Conservation (phyloP, 176 grass and related monocot species). For the Aegilops bicornis region DNA sequence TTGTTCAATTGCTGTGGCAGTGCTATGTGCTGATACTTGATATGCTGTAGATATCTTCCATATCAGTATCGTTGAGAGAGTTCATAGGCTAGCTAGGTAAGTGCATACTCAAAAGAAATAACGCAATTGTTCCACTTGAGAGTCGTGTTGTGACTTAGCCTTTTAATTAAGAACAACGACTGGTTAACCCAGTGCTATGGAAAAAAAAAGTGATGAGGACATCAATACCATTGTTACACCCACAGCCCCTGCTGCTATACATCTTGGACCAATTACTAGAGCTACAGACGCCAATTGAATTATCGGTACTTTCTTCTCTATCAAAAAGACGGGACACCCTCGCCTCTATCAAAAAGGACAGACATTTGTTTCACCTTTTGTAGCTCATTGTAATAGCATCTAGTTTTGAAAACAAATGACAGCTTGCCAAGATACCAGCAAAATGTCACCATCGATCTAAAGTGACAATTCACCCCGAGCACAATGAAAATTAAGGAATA, state of each 20-base stretch:
- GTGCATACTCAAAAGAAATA: not conserved
- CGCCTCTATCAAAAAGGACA: not conserved
- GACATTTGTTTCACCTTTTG: not conserved
- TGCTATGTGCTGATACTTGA: not conserved
- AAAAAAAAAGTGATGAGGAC: not conserved
- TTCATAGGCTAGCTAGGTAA: not conserved
- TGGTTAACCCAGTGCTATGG: not conserved
- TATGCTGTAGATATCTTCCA: not conserved
- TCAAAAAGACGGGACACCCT: no score
- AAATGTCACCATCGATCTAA: not conserved
- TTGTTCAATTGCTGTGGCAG: not conserved
- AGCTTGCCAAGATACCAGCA: not conserved
- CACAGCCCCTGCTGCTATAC: no score
- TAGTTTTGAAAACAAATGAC: slow-evolving; percentile 6
- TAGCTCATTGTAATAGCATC: not conserved
- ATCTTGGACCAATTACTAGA: no score
- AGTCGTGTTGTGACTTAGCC: not conserved
- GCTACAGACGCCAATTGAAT: no score
- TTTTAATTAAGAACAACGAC: not conserved
- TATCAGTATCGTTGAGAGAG: not conserved
- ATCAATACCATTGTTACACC: no score
- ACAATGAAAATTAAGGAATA: not conserved
- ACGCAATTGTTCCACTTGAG: not conserved
- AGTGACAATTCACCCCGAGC: not conserved
- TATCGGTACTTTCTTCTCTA: no score